Conservation (phyloP, 768 basidiomycete species). For the Rhodotorula babjevae region DNA sequence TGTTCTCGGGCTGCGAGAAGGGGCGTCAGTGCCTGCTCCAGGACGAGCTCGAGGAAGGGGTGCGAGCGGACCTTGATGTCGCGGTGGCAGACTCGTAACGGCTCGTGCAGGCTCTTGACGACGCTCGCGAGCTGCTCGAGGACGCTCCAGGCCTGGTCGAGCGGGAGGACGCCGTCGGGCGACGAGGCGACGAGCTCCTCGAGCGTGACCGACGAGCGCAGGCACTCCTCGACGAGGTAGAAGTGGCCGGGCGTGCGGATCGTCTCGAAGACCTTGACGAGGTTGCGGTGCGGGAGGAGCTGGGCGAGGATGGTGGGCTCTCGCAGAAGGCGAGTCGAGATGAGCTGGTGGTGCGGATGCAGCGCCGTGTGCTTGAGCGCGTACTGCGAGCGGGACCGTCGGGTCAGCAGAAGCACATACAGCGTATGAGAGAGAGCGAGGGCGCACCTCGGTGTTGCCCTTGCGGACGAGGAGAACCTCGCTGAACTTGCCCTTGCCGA, state of each 20-base stretch:
- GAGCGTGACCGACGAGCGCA: slow-evolving; percentile 45
- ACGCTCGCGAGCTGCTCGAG: slow-evolving; percentile 50
- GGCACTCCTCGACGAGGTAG: slow-evolving; percentile 48
- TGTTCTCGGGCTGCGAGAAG: slow-evolving; percentile 39
- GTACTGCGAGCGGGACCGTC: slow-evolving; percentile 42
- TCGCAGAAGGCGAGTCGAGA: slow-evolving; percentile 49
- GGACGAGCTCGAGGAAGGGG: background rate
- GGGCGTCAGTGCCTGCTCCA: background rate
- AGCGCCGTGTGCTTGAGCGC: slow-evolving; percentile 52
- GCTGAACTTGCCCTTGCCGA: slow-evolving; percentile 51
- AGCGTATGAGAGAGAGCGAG: fast-evolving
- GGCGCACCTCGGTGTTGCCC: slow-evolving; percentile 45
- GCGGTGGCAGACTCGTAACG: slow-evolving; percentile 40
- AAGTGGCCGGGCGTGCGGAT: slow-evolving; percentile 50
- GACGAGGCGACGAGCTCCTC: slow-evolving; percentile 45
- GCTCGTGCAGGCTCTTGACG: slow-evolving; percentile 47
- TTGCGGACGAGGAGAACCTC: slow-evolving; percentile 49
- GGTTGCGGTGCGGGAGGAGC: slow-evolving; percentile 50
- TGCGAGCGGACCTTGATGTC: slow-evolving; percentile 42
- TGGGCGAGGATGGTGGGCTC: slow-evolving; percentile 51
- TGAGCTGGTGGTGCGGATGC: slow-evolving; percentile 52
- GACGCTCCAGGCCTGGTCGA: slow-evolving; percentile 41
- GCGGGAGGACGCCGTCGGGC: slow-evolving; percentile 15
- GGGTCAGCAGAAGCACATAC: no score
- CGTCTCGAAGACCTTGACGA: slow-evolving; percentile 50